These are phyloP conservation scores for Alternaria novae-zelandiae DNA, from an alignment of 2,329 filamentous ascomycete species.

Conservation along the genomic window DNA sequence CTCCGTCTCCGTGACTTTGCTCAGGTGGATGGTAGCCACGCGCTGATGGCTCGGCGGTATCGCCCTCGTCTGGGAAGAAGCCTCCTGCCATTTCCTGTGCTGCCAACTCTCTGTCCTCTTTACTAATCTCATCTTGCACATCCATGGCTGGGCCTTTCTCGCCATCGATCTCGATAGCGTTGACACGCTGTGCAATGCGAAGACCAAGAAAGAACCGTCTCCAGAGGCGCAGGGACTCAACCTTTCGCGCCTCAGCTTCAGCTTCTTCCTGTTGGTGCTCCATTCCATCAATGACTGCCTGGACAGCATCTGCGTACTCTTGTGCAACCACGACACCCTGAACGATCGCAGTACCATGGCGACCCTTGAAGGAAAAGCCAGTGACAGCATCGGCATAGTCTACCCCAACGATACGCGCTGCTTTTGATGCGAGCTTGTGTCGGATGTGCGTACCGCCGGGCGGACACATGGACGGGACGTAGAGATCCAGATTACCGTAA, in stretches of 20 bases:
- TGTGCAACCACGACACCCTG: conserved; percentile 77
- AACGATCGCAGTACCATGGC: conserved; percentile 83
- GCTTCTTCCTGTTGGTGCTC: conserved; percentile 69
- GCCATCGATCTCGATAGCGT: conserved; percentile 54
- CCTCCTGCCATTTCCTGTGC: conserved; percentile 46
- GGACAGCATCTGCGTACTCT: conserved; percentile 74
- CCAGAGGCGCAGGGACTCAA: conserved; percentile 62
- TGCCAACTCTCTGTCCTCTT: conserved; percentile 33
- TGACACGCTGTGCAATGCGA: conserved; percentile 75
- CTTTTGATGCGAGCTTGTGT: conserved; percentile 67
- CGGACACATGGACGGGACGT: conserved; percentile 69
- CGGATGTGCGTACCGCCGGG: conserved; percentile 64
- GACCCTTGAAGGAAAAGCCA: conserved; percentile 86
- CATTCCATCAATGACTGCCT: conserved; percentile 71
- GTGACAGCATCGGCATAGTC: conserved; percentile 91
- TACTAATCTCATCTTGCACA: conserved; percentile 41
- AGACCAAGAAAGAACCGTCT: conserved; percentile 67
- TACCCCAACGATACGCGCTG: conserved; percentile 76
- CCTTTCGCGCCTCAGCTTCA: conserved; percentile 62
- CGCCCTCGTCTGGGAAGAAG: conserved; percentile 58
- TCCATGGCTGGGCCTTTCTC: conserved; percentile 35
- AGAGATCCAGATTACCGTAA: conserved; percentile 69
- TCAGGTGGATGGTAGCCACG: conserved; percentile 15
- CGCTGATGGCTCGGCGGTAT: conserved; percentile 38
- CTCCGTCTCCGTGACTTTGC: conserved; percentile 24